These are phyloP conservation scores for Ceratobasidium sp. DNA, from an alignment of 1,284 basidiomycete species.

Conservation along the genomic window DNA sequence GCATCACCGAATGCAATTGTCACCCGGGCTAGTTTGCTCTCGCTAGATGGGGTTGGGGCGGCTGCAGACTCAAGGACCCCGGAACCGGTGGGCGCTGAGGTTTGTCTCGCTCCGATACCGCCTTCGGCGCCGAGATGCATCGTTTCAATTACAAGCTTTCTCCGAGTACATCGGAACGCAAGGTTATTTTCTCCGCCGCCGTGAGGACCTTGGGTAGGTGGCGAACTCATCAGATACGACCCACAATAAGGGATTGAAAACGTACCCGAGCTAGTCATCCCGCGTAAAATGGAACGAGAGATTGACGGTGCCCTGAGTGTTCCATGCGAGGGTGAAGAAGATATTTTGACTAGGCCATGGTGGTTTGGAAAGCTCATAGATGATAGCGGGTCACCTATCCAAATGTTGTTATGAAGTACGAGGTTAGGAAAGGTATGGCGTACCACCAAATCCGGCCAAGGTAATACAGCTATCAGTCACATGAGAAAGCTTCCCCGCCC, in stretches of 20 bases:
- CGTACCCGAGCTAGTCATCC: conserved; percentile 48
- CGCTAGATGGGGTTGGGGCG: neutral
- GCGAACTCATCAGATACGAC: conserved; percentile 38
- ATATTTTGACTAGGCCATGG: conserved; percentile 80
- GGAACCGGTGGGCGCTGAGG: conserved; percentile 55
- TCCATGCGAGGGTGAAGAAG: conserved; percentile 71
- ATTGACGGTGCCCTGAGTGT: conserved; percentile 74
- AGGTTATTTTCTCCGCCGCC: conserved; percentile 90
- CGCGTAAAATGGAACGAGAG: conserved; percentile 75
- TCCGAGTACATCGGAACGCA: conserved; percentile 90
- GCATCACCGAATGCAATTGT: conserved; percentile 10
- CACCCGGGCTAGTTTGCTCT: conserved; percentile 15
- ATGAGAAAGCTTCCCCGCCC: conserved; percentile 80
- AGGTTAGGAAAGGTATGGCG: conserved; percentile 46
- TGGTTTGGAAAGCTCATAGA: conserved; percentile 74
- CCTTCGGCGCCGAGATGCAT: conserved; percentile 92
- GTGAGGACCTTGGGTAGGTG: conserved; percentile 48
- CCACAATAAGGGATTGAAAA: conserved; percentile 52
- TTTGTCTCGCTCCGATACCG: conserved; percentile 83
- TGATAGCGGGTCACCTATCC: conserved; percentile 68
- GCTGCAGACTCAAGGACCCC: neutral
- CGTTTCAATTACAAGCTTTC: conserved; percentile 87
- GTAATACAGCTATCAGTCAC: conserved; percentile 74
- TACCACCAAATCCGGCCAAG: conserved; percentile 80
- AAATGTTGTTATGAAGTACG: conserved; percentile 22